A percentile compares a stretch with the other conserved stretches of the same genome.
Evolutionary conservation across 371 early-diverging fungal genomes (phyloP).

Genomic region (Zopfochytrium polystomum): DNA sequence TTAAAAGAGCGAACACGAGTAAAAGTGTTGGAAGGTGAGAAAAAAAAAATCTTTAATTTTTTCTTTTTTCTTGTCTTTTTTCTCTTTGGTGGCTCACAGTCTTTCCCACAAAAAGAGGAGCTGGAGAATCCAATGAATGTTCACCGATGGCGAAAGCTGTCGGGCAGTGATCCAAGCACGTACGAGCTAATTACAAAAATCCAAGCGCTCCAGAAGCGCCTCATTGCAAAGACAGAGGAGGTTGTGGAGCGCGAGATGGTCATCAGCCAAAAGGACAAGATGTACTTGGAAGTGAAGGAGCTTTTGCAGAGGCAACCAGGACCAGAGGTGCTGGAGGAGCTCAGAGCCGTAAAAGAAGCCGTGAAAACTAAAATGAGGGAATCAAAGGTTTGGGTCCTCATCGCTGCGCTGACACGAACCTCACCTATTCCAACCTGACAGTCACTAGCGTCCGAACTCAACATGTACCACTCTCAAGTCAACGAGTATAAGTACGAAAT

Average conservation of each 20-base stretch:
- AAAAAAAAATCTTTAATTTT: constrained; percentile 1
- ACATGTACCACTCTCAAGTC: constrained; percentile 48
- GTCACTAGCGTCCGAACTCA: constrained; percentile 48
- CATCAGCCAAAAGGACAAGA: constrained; percentile 35
- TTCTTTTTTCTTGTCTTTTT: constrained; percentile 3
- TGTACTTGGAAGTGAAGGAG: constrained; percentile 37
- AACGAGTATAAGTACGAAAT: constrained; percentile 42
- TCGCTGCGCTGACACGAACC: not conserved
- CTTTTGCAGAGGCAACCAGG: constrained; percentile 40
- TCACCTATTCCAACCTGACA: not conserved
- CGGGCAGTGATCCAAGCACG: constrained; percentile 42
- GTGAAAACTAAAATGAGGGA: constrained; percentile 39
- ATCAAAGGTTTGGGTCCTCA: constrained; percentile 22
- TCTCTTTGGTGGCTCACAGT: too few species aligned
- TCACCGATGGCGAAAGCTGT: constrained; percentile 44
- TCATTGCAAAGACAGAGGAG: constrained; percentile 45
- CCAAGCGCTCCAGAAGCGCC: constrained; percentile 40
- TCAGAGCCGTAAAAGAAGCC: constrained; percentile 27
- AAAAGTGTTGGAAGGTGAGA: constrained; percentile 50
- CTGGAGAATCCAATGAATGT: constrained; percentile 46
- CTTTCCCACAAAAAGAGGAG: constrained; percentile 43
- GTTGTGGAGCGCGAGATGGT: constrained; percentile 44
- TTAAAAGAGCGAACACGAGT: constrained; percentile 45
- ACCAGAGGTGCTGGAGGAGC: constrained; percentile 40
- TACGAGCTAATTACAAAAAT: constrained; percentile 44